These are phyloP conservation scores for Ceratocystis variospora DNA, from an alignment of 2,329 filamentous ascomycete genomes.

Conservation along the genomic window DNA sequence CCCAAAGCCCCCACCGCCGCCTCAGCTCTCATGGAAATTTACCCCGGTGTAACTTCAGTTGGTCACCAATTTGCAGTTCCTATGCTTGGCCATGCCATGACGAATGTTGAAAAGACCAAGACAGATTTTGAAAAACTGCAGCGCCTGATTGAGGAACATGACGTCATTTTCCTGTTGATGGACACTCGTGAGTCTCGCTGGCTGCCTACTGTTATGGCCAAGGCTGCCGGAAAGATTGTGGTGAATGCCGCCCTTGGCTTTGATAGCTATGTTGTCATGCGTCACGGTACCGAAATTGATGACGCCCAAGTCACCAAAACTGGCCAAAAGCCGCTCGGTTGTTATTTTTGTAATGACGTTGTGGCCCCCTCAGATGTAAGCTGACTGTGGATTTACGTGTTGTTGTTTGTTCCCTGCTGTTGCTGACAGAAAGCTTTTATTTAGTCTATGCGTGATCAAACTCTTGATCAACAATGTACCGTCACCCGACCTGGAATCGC, in stretches of 20 bases:
- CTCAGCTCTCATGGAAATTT: constrained; percentile 68
- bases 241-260: constrained; percentile 95
- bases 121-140: constrained; percentile 63
- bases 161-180: constrained; percentile 93
- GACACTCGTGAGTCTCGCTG: constrained; percentile 88
- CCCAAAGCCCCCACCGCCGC: constrained; percentile 74
- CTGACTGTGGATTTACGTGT: constrained; percentile 21
- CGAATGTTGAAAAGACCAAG: constrained; percentile 50
- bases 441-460: constrained; percentile 84
- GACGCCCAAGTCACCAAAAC: constrained; percentile 41
- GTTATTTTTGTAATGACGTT: constrained; percentile 98
- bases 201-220: constrained; percentile 93
- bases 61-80: constrained; percentile 78
- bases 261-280: constrained; percentile 94
- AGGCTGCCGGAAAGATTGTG: constrained; percentile 82
- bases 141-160: constrained; percentile 65
- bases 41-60: constrained; percentile 71
- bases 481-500: constrained; percentile 89
- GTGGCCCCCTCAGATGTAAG: constrained; percentile 85
- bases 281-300: constrained; percentile 59
- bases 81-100: constrained; percentile 81
- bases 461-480: constrained; percentile 94
- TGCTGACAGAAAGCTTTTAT: constrained; percentile 13
- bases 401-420: background rate
- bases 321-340: constrained; percentile 60